Evolutionary conservation across 257 asterid species (phyloP), one percentile per base, ranked within the genome.

Genomic region (Lycium barbarum): DNA sequence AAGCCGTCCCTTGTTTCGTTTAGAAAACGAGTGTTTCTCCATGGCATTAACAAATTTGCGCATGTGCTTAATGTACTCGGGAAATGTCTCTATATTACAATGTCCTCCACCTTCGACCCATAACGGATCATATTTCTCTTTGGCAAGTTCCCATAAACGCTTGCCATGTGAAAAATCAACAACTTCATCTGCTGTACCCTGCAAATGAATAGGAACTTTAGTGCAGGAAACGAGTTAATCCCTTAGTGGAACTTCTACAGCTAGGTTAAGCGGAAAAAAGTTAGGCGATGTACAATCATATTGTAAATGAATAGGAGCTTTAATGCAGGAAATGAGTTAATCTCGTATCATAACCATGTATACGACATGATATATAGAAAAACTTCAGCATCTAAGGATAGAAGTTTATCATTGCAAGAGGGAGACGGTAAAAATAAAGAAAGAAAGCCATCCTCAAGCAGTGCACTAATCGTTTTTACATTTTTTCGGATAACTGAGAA

Each of bases 91-190:
- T 13, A 97, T 93, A 88, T 97, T 97, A 90, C 99, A 95, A 74
- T 97, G 99, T n/a, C 99, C 98, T 58, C 99, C 98, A 5, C 99
- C 99, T 88, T 92, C 87, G 63, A 97, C 93, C 99, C 99, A 97
- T 83, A 95, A 84, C 0, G 98, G 99, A 58, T 97, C 99, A 22
- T 97, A 97, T 87, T 97, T 97, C 88, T 97, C 99, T 88, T 88
- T 86, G 6, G 99, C 89, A n/a, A 97, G 98, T 90, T 97, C 99
- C 98, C 99, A 94, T 18, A 94, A 86, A 82, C 99, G 91, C 92
- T 97, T 97, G 10, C 99, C 99, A 15, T 95, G 99, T 76, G 99
- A 95, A 82, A 86, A 93, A 86, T 94, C 99, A 2, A 97, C 99
- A 85, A 97, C 91, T 7, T 97, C 99, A 80, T 97, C 99, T 1